phyloP scores from a whole-genome alignment of 208 protist species.

The Trypanosomatidae sp. region DNA sequence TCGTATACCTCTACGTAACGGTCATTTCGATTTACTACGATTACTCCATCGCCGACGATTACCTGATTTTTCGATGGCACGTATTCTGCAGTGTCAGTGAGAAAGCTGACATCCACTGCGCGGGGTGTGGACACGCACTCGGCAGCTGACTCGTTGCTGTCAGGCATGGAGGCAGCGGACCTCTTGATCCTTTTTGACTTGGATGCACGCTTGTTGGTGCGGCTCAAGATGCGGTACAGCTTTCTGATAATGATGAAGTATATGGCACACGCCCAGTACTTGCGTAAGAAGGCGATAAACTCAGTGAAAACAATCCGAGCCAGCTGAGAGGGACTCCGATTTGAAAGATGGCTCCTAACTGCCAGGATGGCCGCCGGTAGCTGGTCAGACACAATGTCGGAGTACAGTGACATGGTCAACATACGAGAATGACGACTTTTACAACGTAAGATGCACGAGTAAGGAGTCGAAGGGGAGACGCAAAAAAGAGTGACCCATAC shows the following conservation, averaged over 20 bases:
- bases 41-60: slow-evolving; percentile 50
- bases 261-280: slow-evolving; percentile 35
- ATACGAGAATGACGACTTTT: not conserved
- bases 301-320: slow-evolving; percentile 19
- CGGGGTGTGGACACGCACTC: slow-evolving; percentile 1
- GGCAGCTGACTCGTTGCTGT: slow-evolving; percentile 17
- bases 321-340: slow-evolving; percentile 14
- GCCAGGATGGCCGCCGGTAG: slow-evolving; percentile 25
- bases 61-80: slow-evolving; percentile 30
- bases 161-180: slow-evolving; percentile 15
- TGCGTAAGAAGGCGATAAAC: slow-evolving; percentile 22
- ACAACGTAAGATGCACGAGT: not conserved
- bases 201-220: slow-evolving; percentile 13
- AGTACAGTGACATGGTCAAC: slow-evolving; percentile 24
- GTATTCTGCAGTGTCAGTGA: slow-evolving; percentile 7
- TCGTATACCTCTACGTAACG: slow-evolving; percentile 66
- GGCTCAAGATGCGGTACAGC: slow-evolving; percentile 30
- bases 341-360: slow-evolving; percentile 13
- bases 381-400: slow-evolving; percentile 38
- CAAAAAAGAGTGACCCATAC: not conserved
- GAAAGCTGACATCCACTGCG: slow-evolving; percentile 15
- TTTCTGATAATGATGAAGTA: slow-evolving; percentile 45
- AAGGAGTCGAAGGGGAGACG: not conserved
- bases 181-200: slow-evolving; percentile 14
- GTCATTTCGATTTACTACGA: slow-evolving; percentile 61